phyloP scores from a whole-genome alignment of 2,329 filamentous ascomycete species.

The Aschersonia sp. region DNA sequence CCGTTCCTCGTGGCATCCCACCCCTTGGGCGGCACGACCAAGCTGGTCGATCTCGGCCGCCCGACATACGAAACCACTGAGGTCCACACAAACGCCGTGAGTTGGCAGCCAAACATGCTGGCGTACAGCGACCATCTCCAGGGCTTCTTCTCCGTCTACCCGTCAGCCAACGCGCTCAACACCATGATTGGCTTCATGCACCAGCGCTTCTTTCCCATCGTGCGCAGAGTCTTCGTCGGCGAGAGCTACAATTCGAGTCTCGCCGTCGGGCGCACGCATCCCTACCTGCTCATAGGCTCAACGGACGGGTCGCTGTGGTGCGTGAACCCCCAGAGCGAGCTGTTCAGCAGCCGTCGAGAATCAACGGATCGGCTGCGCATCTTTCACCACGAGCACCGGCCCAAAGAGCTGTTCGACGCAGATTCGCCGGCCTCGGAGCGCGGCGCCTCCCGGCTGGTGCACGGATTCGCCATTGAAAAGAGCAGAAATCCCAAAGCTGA shows the following conservation, averaged over 20 bases:
- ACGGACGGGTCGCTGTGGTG: constrained; percentile 39
- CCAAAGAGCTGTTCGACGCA: constrained; percentile 14
- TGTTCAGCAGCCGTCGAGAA: constrained; percentile 19
- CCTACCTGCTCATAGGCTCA: constrained; percentile 37
- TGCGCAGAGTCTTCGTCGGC: constrained; percentile 34
- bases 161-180: constrained; percentile 37
- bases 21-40: constrained; percentile 37
- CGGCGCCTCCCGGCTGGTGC: constrained; percentile 35
- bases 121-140: constrained; percentile 40
- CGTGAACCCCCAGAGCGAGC: constrained; percentile 22
- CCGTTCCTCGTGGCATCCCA: constrained; percentile 40
- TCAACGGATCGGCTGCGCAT: constrained; percentile 22
- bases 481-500: constrained; percentile 31
- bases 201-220: constrained; percentile 35
- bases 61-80: constrained; percentile 39
- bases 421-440: constrained; percentile 17
- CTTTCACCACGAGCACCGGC: constrained; percentile 39
- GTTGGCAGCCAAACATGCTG: constrained; percentile 37
- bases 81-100: constrained; percentile 33
- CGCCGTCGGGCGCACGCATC: constrained; percentile 33
- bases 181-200: constrained; percentile 38
- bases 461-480: constrained; percentile 34
- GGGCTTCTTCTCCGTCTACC: constrained; percentile 37
- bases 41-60: constrained; percentile 35
- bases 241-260: constrained; percentile 36